Evolutionary conservation across 352 stramenopile species (phyloP).

Genomic region (Globisporangium lucens): DNA sequence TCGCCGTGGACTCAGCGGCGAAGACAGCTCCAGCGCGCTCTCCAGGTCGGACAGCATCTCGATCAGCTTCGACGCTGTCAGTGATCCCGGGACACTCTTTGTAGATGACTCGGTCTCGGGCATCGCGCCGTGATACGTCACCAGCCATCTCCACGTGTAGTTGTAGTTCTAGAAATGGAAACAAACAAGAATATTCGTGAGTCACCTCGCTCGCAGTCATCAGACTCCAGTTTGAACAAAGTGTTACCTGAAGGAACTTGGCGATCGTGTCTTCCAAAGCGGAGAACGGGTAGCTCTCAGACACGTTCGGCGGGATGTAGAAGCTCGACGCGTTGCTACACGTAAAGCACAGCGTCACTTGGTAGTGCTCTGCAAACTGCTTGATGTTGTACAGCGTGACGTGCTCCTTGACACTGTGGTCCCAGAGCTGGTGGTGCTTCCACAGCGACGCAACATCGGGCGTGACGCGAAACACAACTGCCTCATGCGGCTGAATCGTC

Average conservation of each 20-base stretch:
- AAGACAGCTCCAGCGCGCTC: slow-evolving; percentile 57
- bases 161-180: slow-evolving; percentile 60
- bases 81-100: slow-evolving; percentile 21
- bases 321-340: slow-evolving; percentile 81
- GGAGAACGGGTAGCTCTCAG: slow-evolving; percentile 81
- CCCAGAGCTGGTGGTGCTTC: slow-evolving; percentile 81
- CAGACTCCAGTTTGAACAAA: background rate
- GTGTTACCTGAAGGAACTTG: slow-evolving; percentile 81
- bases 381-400: slow-evolving; percentile 90
- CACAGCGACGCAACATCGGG: slow-evolving; percentile 66
- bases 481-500: slow-evolving; percentile 54
- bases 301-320: slow-evolving; percentile 81
- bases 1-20: slow-evolving; percentile 64
- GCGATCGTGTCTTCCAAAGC: slow-evolving; percentile 85
- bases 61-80: slow-evolving; percentile 29
- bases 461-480: slow-evolving; percentile 64
- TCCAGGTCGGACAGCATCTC: slow-evolving; percentile 66
- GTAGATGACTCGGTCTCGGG: slow-evolving; percentile 20
- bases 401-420: slow-evolving; percentile 87
- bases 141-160: slow-evolving; percentile 71
- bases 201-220: background rate
- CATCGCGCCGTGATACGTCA: slow-evolving; percentile 58
- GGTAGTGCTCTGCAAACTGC: slow-evolving; percentile 87
- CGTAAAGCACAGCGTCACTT: slow-evolving; percentile 84
- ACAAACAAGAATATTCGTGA: background rate